Evolutionary conservation across 2,329 filamentous ascomycete species (phyloP), one percentile per base, ranked within the genome.

Genomic region (Macrophomina phaseolina): DNA sequence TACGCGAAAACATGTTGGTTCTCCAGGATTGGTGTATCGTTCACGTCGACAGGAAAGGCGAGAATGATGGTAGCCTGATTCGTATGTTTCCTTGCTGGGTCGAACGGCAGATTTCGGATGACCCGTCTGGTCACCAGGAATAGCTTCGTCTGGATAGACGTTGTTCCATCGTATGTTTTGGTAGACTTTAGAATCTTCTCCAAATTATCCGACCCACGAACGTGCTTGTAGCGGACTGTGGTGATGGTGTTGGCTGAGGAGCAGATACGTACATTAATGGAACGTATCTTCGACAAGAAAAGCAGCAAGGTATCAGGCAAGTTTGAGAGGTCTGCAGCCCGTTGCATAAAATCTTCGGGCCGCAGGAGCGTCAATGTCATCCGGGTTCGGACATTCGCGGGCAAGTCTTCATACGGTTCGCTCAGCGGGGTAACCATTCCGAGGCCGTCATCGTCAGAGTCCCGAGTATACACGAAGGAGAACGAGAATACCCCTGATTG

Each of bases 361-460:
- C 5, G 9, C 16, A 23, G 5, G 5, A 46, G 28, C 16, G 7
- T 67, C 34, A 73, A 51, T 0, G 67, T 72, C 5, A 74, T 73
- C 28, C 71, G 63, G 1, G 73, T 75, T 2, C 66, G 61, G 2
- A 73, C 66, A 2, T 28, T 58, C 12, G 16, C 23, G 3, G 68
- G 67, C 4, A 74, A 9, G 2, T 16, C 12, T 4, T 67, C 65
- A 23, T 53, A 56, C 1, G 70, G 55, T 46, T 73, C 68, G 62
- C 74, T 72, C 6, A 74, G 75, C 62, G 84, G 84, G 0, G 79
- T 80, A 0, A 86, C 80, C 83, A 86, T 87, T 1, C 84, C 84
- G 46, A 86, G 73, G 0, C 84, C 84, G 0, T 77, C 76, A 3
- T 83, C 81, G 6, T 32, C 53, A 0, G 42, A 48, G 0, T 78